These are phyloP conservation scores for Saccharomycopsis oosterbeekiorum DNA, from an alignment of 805 yeast genomes.

Conservation along the genomic window DNA sequence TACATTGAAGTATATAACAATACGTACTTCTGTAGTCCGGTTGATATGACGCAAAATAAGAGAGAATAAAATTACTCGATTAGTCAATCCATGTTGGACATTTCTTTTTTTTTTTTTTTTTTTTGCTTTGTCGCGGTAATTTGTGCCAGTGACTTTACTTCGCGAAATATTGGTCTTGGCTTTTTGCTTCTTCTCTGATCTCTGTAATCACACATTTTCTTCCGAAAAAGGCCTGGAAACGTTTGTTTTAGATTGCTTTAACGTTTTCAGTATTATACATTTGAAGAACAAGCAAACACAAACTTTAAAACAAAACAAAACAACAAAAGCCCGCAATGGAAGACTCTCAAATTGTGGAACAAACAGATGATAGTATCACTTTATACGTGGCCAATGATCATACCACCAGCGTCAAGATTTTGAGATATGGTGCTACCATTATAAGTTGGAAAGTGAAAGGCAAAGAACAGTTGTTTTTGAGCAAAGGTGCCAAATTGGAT, in stretches of 20 bases:
- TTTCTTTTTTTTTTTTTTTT: too few species aligned
- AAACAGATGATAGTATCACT: background rate
- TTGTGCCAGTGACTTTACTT: too few species aligned
- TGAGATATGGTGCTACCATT: conserved; percentile 84
- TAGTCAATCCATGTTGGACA: background rate
- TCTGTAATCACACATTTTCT: too few species aligned
- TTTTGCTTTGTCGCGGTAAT: background rate
- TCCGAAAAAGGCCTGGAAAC: background rate
- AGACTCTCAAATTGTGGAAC: background rate
- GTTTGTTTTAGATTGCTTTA: background rate
- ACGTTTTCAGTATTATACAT: background rate
- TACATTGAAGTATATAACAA: too few species aligned
- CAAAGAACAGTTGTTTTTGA: conserved; percentile 76
- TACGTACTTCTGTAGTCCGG: too few species aligned
- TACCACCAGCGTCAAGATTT: conserved; percentile 50
- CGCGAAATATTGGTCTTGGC: too few species aligned
- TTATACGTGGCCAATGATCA: conserved; percentile 25
- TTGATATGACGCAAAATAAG: too few species aligned
- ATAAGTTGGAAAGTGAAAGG: conserved; percentile 69
- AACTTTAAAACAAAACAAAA: background rate
- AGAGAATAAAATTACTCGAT: background rate
- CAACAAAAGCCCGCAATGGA: background rate
- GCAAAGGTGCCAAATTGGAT: conserved; percentile 71
- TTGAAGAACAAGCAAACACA: background rate
- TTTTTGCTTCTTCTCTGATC: too few species aligned